Percentiles rank a stretch among this genome's conserved stretches.
These are phyloP conservation scores for Cladosporium sp. DNA, from an alignment of 2,329 filamentous ascomycete species.

Conservation along the genomic window DNA sequence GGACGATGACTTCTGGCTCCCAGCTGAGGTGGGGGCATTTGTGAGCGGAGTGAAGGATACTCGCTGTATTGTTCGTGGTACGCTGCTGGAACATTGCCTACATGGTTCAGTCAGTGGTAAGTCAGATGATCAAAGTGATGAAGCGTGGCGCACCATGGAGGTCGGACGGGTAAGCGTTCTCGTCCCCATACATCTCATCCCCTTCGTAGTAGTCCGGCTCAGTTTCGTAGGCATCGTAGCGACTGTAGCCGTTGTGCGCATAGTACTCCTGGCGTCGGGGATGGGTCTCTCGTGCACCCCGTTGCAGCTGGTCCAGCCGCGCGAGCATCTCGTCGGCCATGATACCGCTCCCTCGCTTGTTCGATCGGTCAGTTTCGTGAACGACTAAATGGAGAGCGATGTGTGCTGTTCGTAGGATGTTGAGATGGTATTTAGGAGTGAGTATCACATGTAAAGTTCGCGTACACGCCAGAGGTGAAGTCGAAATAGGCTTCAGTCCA, in stretches of 20 bases:
- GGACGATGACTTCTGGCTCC: background rate
- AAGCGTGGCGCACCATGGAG: background rate
- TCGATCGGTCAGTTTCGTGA: background rate
- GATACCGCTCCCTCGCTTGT: background rate
- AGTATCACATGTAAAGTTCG: background rate
- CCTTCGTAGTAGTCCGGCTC: background rate
- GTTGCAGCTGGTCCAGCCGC: slow-evolving; percentile 33
- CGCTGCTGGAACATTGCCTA: background rate
- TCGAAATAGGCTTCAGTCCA: slow-evolving; percentile 5
- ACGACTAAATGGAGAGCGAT: background rate
- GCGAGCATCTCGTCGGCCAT: slow-evolving; percentile 33
- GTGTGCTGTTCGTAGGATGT: background rate
- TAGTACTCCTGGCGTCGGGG: slow-evolving; percentile 9
- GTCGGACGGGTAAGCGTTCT: background rate
- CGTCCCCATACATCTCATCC: slow-evolving; percentile 12
- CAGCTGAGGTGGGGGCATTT: slow-evolving; percentile 3
- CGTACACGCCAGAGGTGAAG: slow-evolving; percentile 2
- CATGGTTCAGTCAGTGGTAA: background rate
- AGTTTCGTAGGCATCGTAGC: slow-evolving; percentile 9
- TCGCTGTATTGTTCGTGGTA: background rate
- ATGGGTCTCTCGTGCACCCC: slow-evolving; percentile 24
- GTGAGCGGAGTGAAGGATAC: background rate
- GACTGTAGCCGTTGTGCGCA: slow-evolving; percentile 22
- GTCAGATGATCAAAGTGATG: background rate
- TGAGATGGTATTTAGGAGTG: background rate